Evolutionary conservation across 2,329 filamentous ascomycete species (phyloP), one percentile per base, ranked within the genome.

Genomic region (Shiraia bambusicola): DNA sequence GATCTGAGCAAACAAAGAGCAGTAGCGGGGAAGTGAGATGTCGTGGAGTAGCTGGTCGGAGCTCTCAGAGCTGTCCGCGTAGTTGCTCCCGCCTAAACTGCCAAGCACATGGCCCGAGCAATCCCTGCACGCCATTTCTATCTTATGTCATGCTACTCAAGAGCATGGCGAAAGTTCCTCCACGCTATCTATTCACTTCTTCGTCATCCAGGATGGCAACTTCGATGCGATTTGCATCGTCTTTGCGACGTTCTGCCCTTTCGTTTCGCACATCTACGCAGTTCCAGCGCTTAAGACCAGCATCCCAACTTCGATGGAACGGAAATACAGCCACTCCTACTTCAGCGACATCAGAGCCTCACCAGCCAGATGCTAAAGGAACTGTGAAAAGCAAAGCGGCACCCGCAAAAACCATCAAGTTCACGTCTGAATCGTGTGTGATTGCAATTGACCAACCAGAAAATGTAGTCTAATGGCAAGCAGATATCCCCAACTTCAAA

Each of bases 401-500:
- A 22, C 55, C 64, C 44, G 44, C 65, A 35, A 74, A 76, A 51
- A 59, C 70, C 12, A 75, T 85, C 63, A 88, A 87, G 68, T 87
- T 87, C 72, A 98, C 93, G 12, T 82, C 88, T 39, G 88, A 95
- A 56, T 86, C 84, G 65, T 83, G 79, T 44, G 66, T 52, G 17
- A 34, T 33, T 14, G 24, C 11, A 25, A 30, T 35, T 36, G 6
- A 24, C n/a, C n/a, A 30, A 7, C n/a, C 14, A 34, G 19, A 41
- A 4, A 39, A 41, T 39, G 26, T 27, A 12, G 25, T 4, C 34
- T 47, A 27, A 52, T 32, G 24, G 34, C 36, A 16, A 37, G 40
- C 36, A 62, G 73, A 39, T 93, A 94, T 62, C 92, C 93, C 7
- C 78, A 86, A 45, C 76, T 98, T 60, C 82, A 91, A 73, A 82